Evolutionary conservation across 805 yeast species (phyloP).

Genomic region (Yarrowia yakushimensis): DNA sequence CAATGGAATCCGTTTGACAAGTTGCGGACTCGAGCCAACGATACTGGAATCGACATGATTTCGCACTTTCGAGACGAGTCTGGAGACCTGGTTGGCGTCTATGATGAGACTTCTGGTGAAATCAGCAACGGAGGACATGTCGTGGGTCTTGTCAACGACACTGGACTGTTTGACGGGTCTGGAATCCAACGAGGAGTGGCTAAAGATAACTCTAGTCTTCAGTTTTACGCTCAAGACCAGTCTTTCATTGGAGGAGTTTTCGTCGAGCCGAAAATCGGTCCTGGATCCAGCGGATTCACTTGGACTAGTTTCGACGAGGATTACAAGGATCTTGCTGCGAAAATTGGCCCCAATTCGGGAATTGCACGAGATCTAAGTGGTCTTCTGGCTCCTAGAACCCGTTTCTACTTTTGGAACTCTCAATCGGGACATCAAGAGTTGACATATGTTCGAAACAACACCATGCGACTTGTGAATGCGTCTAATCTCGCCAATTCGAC

Average conservation of each 20-base stretch:
- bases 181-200: neutral
- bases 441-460: neutral
- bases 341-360: neutral
- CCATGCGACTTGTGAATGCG: too few relatives aligned
- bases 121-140: neutral
- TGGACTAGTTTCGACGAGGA: neutral
- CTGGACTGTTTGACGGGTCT: neutral
- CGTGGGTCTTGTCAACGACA: conserved; percentile 1
- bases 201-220: neutral
- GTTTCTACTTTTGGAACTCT: neutral
- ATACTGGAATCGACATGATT: neutral
- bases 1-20: conserved; percentile 1
- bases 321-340: neutral
- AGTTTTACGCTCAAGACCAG: neutral
- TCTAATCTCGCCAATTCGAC: neutral
- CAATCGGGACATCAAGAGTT: neutral
- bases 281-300: neutral
- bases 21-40: neutral
- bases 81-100: neutral
- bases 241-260: conserved; percentile 5
- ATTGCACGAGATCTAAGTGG: conserved; percentile 4
- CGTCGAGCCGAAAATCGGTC: neutral
- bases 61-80: neutral
- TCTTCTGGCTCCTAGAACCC: neutral
- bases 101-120: neutral